Base-by-base conservation (phyloP, 1,139 yeast species). In the Sugiyamaella neomexicana region DNA sequence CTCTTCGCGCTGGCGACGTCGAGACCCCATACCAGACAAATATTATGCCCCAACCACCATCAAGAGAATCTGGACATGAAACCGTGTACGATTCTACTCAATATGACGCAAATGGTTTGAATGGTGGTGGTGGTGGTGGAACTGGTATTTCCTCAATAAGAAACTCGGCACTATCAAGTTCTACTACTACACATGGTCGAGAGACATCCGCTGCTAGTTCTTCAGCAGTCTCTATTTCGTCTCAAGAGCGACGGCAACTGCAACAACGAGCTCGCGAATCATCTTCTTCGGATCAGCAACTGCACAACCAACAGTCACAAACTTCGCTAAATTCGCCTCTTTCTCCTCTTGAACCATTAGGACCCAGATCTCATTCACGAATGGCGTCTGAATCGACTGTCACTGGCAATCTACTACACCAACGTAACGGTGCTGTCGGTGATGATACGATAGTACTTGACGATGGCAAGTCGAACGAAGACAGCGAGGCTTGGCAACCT, bases 1-100 rank as follows among this genome's bases (percentile, higher is more conserved):
- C 82, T 12, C 72, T 88, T 5, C 76, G 83, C 53, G 81, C 81
- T 10, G 89, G 88, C 52, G 95, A 86, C 68, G 77, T 74, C 12
- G 78, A 74, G 58, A 65, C 73, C 12, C 62, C 68, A 12, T 72
- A 65, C 74, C 77, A 66, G 37, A 63, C 71, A 52, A 71, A 62
- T 69, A 73, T 60, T 61, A 70, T 64, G 81, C 81, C 71, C 55
- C 73, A 58, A 68, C 78, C 68, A 12, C 71, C 64, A 56, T 61
- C 41, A 17, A 58, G 53, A 46, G 50, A 51, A 15, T 32, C 41
- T 2, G 51, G 51, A n/a, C 45, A 47, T n/a, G 50, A 46, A 8
- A 39, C 45, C 12, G 52, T 42, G 7, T 49, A 49, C 27, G 52
- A 49, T 13, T 36, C 41, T 2, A 39, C 20, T 17, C 51, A 47